Conservation (phyloP, 257 asterid species). For the Scutellaria baicalensis region DNA sequence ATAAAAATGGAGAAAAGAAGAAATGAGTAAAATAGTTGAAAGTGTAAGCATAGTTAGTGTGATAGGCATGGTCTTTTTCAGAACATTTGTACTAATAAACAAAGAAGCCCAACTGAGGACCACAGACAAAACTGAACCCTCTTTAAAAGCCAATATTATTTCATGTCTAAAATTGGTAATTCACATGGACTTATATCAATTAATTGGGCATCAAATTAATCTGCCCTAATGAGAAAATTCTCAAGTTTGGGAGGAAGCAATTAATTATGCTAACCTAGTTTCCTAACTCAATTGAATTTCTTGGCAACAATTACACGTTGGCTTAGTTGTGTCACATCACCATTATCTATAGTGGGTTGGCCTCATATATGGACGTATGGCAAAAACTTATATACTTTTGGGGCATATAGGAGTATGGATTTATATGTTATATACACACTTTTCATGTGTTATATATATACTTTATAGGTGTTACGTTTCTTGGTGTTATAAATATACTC, state of each 20-base stretch:
- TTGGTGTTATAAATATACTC: too few species aligned
- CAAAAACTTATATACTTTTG: too few species aligned
- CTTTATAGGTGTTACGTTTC: too few species aligned
- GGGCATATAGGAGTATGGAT: too few species aligned
- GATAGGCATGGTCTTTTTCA: constrained; percentile 17
- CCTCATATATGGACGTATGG: too few species aligned
- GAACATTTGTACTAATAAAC: constrained; percentile 9
- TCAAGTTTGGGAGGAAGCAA: background rate
- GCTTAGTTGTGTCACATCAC: too few species aligned
- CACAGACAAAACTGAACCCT: constrained; percentile 25
- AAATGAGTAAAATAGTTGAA: background rate
- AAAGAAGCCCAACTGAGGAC: constrained; percentile 19
- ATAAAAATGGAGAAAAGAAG: background rate
- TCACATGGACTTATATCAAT: background rate
- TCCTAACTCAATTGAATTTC: too few species aligned
- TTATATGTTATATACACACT: too few species aligned
- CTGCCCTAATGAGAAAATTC: background rate
- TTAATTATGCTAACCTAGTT: too few species aligned
- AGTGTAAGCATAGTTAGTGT: background rate
- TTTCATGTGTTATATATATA: too few species aligned
- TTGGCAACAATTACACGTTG: too few species aligned
- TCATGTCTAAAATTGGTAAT: constrained; percentile 3
- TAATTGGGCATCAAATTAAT: background rate
- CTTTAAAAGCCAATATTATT: constrained; percentile 6
- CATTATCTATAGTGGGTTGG: too few species aligned